A percentile compares a stretch with the other conserved stretches of the same genome.
phyloP scores from a whole-genome alignment of 371 early-diverging fungal genomes.

The Mucor lusitanicus region DNA sequence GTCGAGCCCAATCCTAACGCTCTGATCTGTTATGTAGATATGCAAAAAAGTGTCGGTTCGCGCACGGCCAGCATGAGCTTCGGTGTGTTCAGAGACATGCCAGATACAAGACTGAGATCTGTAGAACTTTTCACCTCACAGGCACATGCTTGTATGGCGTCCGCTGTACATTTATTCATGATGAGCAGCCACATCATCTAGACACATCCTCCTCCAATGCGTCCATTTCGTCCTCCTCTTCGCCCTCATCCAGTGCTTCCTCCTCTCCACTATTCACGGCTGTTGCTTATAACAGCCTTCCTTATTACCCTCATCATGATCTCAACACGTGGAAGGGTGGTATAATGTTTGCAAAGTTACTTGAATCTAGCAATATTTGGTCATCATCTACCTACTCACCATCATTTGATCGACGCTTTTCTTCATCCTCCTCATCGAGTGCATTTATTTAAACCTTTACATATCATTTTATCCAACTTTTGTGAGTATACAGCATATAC shows the following conservation, averaged over 20 bases:
- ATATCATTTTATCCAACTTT: neutral
- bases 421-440: conserved; percentile 10
- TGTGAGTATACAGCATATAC: neutral
- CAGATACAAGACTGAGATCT: conserved; percentile 92
- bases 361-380: conserved; percentile 6
- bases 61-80: conserved; percentile 84
- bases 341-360: neutral
- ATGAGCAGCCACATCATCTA: conserved; percentile 19
- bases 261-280: neutral
- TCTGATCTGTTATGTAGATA: conserved; percentile 55
- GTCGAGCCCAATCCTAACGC: neutral
- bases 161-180: conserved; percentile 96
- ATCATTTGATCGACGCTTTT: conserved; percentile 12
- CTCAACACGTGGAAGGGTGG: neutral
- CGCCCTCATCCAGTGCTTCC: neutral
- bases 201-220: neutral
- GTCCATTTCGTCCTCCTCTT: neutral
- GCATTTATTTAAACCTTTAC: conserved; percentile 2
- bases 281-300: neutral
- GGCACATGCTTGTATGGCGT: conserved; percentile 93
- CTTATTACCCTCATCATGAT: neutral
- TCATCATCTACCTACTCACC: neutral
- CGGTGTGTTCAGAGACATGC: conserved; percentile 87
- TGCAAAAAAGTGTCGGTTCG: conserved; percentile 95
- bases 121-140: conserved; percentile 86